phyloP scores from a whole-genome alignment of 257 asterid species.

The Datura wrightii region DNA sequence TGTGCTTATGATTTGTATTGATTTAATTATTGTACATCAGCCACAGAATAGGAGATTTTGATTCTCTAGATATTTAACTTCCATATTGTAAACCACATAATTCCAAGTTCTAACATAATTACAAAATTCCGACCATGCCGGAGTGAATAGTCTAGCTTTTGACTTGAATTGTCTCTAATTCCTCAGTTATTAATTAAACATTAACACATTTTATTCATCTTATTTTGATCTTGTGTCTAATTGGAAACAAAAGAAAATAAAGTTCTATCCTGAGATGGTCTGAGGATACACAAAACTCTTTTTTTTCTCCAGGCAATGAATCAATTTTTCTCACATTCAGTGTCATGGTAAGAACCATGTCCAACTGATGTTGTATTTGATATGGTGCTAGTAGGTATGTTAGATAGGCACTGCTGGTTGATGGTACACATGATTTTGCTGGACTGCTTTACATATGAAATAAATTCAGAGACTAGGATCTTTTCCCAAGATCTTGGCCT shows the following conservation, averaged over 20 bases:
- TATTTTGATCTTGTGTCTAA: not conserved
- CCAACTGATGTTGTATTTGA: not conserved
- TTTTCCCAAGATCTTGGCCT: constrained; percentile 4
- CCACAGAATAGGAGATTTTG: not conserved
- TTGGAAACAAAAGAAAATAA: not conserved
- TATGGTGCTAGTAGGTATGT: not conserved
- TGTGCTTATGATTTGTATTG: constrained; percentile 13
- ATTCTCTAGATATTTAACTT: constrained; percentile 10
- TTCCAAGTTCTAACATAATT: not conserved
- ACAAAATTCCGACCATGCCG: not conserved
- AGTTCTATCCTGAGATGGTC: not conserved
- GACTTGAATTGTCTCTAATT: not conserved
- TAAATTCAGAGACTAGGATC: constrained; percentile 11
- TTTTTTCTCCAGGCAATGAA: not conserved
- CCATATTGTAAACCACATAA: not conserved
- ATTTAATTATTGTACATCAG: constrained; percentile 15
- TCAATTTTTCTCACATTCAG: not conserved
- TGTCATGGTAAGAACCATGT: not conserved
- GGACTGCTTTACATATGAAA: not conserved
- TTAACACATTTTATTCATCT: not conserved
- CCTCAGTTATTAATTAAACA: not conserved
- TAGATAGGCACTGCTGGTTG: constrained; percentile 17
- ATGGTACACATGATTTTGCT: constrained; percentile 4
- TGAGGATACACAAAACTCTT: not conserved
- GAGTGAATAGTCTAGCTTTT: constrained; percentile 17